Base-by-base conservation (phyloP, 441 rosid species). In the Euphorbia celastroides region DNA sequence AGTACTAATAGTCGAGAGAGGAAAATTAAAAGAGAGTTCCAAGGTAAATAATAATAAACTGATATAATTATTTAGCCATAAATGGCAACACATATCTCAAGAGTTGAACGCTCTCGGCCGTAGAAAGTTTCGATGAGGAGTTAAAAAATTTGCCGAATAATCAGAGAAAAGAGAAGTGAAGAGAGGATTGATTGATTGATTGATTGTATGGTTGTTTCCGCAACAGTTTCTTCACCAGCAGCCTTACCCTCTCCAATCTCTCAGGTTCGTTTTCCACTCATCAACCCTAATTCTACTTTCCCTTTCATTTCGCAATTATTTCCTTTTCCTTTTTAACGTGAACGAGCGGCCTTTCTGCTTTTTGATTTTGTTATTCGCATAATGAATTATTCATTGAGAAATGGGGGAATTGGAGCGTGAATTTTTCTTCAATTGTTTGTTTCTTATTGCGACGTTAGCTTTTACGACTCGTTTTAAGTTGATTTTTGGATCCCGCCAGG, bases 251-350 rank as follows among this genome's bases (percentile, higher is more conserved):
- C 22, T 46, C 50, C 26, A 14, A 31, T 31, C 58, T 30, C 31
- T 60, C 1, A 46, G 65, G 71, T 68, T 59, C 32, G 20, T 68
- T 68, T 50, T 17, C 50, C 32, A 48, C 16, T 51, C 32, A 58
- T 8, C 52, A 67, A 17, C 71, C 71, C 71, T 68, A 31, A 58
- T 56, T 36, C 16, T 12, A 11, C 58, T 34, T 16, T 20, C 31
- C 22, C 30, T 55, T 8, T 54, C 30, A 5, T 14, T 10, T 25
- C 16, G 1, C 52, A n/a, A 48, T 9, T 36, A 10, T 67, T 16
- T 26, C 52, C 8, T 25, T 14, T 27, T 9, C 44, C 8, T 7
- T 38, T 38, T 1, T 38, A 11, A 3, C 44, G 12, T 7, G 1
- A 38, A 38, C 12, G 1, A 38, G 12, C 27, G 34, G 13, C 16